Evolutionary conservation across 371 early-diverging fungal species (phyloP), one percentile per base, ranked within the genome.

Genomic region (Rhizopus arrhizus): DNA sequence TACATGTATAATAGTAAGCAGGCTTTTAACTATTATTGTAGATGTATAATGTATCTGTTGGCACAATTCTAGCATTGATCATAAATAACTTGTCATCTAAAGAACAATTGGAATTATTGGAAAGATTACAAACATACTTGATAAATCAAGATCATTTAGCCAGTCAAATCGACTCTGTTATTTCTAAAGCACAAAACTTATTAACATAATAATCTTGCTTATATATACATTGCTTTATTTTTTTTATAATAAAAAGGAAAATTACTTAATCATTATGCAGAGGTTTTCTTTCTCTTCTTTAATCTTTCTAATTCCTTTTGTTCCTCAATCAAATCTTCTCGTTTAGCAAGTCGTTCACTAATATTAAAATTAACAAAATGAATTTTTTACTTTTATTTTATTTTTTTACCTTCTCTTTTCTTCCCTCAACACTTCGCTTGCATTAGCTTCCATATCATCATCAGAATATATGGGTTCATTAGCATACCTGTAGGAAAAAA

Each of bases 241-340:
- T 48, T 28, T 29, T 48, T 28, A 48, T 29, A 48, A 16, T 8
- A 48, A 48, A 48, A 48, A 8, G 28, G 28, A 48, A 9, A 9
- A 8, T 29, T 48, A 7, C 7, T 28, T 48, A 8, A n/a, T 48
- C 8, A 48, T 48, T 9, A 48, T 28, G 48, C 48, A 48, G 31
- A 48, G 29, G 1, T 64, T 56, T 59, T 64, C 75, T 70, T 92
- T 81, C 68, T 56, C 51, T 84, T 86, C 56, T 86, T 87, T 29
- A 75, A 71, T 33, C 86, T 71, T 51, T 90, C 89, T 50, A 88
- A 64, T 60, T 91, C 91, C 46, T 89, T 75, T 48, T 78, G 78
- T 57, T 87, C 89, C 61, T 80, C 81, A 41, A 69, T 53, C 29
- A 68, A 64, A 61, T 80, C 81, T 56, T 80, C 81, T 28, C 79